Conservation (phyloP, 2,329 filamentous ascomycete genomes). For the Raffaelea ambrosiae region DNA sequence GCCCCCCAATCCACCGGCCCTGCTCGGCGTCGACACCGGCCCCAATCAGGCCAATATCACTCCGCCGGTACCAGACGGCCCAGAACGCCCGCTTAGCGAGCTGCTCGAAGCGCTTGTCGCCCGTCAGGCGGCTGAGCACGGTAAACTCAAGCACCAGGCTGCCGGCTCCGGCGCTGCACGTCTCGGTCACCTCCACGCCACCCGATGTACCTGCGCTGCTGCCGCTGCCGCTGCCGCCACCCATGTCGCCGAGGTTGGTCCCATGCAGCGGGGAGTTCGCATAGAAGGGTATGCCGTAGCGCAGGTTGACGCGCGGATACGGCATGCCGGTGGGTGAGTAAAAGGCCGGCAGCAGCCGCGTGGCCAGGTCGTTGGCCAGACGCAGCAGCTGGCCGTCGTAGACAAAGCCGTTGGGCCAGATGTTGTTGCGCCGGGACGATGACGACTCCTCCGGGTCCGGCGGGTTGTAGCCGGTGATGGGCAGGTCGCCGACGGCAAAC, state of each 20-base stretch:
- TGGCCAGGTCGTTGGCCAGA: conserved; percentile 78
- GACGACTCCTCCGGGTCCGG: neutral
- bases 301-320: conserved; percentile 88
- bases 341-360: conserved; percentile 83
- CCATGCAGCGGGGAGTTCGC: conserved; percentile 69
- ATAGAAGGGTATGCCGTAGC: conserved; percentile 83
- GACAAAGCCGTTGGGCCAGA: conserved; percentile 67
- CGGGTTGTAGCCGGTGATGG: conserved; percentile 66
- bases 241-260: neutral
- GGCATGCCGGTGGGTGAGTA: conserved; percentile 85
- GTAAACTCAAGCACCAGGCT: conserved; percentile 92
- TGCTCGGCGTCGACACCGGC: conserved; percentile 83
- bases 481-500: conserved; percentile 84
- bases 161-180: conserved; percentile 92
- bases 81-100: conserved; percentile 89
- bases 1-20: conserved; percentile 79
- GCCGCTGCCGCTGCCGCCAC: neutral
- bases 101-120: conserved; percentile 80
- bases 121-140: conserved; percentile 78
- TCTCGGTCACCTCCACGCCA: conserved; percentile 87
- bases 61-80: conserved; percentile 89
- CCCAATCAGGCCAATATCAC: conserved; percentile 78
- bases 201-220: conserved; percentile 30
- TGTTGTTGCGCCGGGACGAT: conserved; percentile 30
- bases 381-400: conserved; percentile 88